Base-by-base conservation (phyloP, 176 grass and related monocot species). In the Alopecurus myosuroides region DNA sequence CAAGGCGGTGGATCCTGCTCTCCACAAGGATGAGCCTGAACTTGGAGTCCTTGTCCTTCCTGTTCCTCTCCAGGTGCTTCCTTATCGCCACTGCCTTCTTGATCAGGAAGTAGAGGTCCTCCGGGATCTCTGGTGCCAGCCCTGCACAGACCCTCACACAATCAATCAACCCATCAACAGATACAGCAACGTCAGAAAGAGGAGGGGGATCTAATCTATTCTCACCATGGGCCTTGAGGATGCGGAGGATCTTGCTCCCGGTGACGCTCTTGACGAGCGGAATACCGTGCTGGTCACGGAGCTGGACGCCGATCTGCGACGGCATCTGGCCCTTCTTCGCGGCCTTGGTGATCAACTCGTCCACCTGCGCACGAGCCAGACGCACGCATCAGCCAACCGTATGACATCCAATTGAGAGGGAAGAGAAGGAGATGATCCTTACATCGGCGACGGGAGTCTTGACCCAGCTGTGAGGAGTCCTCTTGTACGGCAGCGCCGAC, bases 51-150 rank as follows among this genome's bases (percentile, higher is more conserved):
- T 97, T 97, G 44, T 97, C 94, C 94, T 97, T 97, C 89, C 94
- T 89, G 89, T 97, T 97, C 87, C 92, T 97, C 89, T 97, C 94
- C n/a, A 97, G 79, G 14, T 97, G 94, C 89, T 97, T 97, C 88
- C 94, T 94, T 65, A 97, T 97, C 3, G 94, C 92, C 40, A 97
- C 94, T 0, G 94, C 94, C 89, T 97, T 97, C 92, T 97, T 97
- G 42, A 97, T 97, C 19, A 97, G 73, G 72, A 94, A 93, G 92
- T 97, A 97, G 14, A 97, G 87, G 25, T 97, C 94, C 82, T 97
- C 94, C 0, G 94, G 94, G 56, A 97, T 97, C 89, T 97, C 94
- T 1, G 94, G 94, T 0, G 94, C 94, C 45, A 94, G 55, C 0
- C 85, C 94, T 97, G 39, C 81, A 35, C 1, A 18, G 29, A 55